Conservation (phyloP, 768 basidiomycete genomes). For the Coprinopsis sp. region DNA sequence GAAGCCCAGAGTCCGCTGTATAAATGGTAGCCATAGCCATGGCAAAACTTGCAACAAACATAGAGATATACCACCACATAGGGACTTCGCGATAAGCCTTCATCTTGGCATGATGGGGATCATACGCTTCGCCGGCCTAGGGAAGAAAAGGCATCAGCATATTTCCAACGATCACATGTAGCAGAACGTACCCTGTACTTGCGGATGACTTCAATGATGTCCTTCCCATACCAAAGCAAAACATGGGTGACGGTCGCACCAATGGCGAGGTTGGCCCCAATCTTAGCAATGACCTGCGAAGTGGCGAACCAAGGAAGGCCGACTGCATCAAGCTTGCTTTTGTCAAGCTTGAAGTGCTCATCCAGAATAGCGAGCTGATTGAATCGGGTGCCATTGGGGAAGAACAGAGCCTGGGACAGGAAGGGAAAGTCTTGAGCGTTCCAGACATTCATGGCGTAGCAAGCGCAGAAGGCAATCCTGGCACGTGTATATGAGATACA, state of each 20-base stretch:
- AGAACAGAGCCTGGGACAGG: slow-evolving; percentile 46
- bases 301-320: slow-evolving; percentile 45
- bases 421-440: slow-evolving; percentile 57
- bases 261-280: slow-evolving; percentile 33
- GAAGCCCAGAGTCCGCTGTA: slow-evolving; percentile 47
- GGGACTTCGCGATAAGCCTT: slow-evolving; percentile 40
- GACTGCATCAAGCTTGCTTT: slow-evolving; percentile 39
- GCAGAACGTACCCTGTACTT: slow-evolving; percentile 32
- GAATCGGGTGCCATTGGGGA: slow-evolving; percentile 48
- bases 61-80: slow-evolving; percentile 46
- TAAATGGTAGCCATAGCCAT: slow-evolving; percentile 55
- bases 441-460: slow-evolving; percentile 50
- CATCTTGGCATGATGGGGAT: slow-evolving; percentile 59
- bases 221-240: slow-evolving; percentile 48
- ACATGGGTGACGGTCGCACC: slow-evolving; percentile 50
- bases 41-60: slow-evolving; percentile 39
- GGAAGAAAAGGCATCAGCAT: neutral
- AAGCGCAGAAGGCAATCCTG: slow-evolving; percentile 41
- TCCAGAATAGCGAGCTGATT: slow-evolving; percentile 51
- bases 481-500: neutral
- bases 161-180: neutral
- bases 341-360: slow-evolving; percentile 45
- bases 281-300: slow-evolving; percentile 39
- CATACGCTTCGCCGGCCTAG: slow-evolving; percentile 33
- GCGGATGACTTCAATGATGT: slow-evolving; percentile 38